These are phyloP conservation scores for Helianthus tuberosus DNA, from an alignment of 129 eudicot genomes.

Conservation along the genomic window DNA sequence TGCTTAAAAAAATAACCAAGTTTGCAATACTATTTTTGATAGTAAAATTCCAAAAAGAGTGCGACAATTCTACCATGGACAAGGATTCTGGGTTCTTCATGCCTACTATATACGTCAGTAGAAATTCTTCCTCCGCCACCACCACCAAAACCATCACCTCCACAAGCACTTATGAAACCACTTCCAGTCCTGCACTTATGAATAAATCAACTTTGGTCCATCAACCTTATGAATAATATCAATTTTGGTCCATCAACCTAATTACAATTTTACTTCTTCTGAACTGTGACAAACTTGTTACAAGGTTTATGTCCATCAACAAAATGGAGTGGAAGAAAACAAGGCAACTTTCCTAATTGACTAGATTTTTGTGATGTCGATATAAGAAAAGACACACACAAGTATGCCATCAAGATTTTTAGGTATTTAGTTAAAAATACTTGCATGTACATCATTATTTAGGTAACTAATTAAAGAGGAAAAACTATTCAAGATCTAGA, in stretches of 20 bases:
- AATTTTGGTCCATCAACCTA: constrained; percentile 18
- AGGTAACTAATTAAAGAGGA: constrained; percentile 16
- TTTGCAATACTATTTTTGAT: not conserved
- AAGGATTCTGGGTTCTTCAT: constrained; percentile 72
- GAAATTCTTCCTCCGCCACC: constrained; percentile 98
- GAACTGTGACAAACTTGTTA: not conserved
- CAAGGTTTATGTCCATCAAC: not conserved
- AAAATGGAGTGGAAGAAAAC: not conserved
- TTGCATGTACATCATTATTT: not conserved
- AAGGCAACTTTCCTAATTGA: not conserved
- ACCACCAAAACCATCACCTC: constrained; percentile 95
- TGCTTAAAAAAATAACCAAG: constrained; percentile 2
- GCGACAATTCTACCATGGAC: constrained; percentile 72
- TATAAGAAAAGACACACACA: constrained; percentile 23
- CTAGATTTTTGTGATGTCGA: constrained; percentile 5
- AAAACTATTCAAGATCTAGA: constrained; percentile 7
- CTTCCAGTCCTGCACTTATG: constrained; percentile 76
- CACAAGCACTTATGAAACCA: constrained; percentile 83
- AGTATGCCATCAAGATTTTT: constrained; percentile 6
- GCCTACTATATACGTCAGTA: constrained; percentile 92
- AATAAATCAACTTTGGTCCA: constrained; percentile 23
- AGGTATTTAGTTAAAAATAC: not conserved
- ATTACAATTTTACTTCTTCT: not conserved
- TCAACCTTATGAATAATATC: not conserved
- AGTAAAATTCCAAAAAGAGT: not conserved